Evolutionary conservation across 1,139 yeast genomes (phyloP), one percentile per base, ranked within the genome.

Genomic region (Arxiozyma telluris): DNA sequence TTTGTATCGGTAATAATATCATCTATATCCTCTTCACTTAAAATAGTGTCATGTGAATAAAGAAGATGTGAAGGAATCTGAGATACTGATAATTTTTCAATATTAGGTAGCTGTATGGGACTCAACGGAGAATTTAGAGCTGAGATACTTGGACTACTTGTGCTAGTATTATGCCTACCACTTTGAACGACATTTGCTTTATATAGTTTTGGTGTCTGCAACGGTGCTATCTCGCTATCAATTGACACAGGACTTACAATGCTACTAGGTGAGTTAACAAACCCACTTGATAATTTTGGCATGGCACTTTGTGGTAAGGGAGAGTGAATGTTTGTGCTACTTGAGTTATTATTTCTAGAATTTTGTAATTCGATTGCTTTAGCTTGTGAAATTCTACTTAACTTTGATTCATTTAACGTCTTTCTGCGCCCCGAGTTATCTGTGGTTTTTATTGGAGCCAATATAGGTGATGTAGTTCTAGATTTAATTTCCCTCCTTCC

Each of bases 71-170:
- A 54, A 27, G 59, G 59, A 4, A 46, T 18, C 27, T 45, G 44
- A 1, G 61, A 51, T n/a, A 61, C 20, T 6, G 61, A 52, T 6
- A 60, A 54, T 43, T 59, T 62, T 5, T 55, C 58, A 18, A 58
- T 46, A 47, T 54, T 57, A 18, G 61, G 59, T 9, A 53, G 41
- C 42, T 49, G 46, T 7, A 47, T 34, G 21, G 54, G 50, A 5
- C 50, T 47, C 34, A 47, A 34, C 12, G 50, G 50, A n/a, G 51
- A 27, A 21, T 22, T 49, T 3, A 22, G 41, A n/a, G 44, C 41
- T 18, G 41, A 22, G 18, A 44, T 21, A 42, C 43, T 41, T 42
- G 42, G 15, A 44, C 18, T 34, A 30, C n/a, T 15, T 18, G 21
- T 34, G 3, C 7, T 22, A 7, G 12, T 22, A 8, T 46, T 46